phyloP scores from a whole-genome alignment of 2,329 filamentous ascomycete genomes.

The Lachnellula subtilissima region DNA sequence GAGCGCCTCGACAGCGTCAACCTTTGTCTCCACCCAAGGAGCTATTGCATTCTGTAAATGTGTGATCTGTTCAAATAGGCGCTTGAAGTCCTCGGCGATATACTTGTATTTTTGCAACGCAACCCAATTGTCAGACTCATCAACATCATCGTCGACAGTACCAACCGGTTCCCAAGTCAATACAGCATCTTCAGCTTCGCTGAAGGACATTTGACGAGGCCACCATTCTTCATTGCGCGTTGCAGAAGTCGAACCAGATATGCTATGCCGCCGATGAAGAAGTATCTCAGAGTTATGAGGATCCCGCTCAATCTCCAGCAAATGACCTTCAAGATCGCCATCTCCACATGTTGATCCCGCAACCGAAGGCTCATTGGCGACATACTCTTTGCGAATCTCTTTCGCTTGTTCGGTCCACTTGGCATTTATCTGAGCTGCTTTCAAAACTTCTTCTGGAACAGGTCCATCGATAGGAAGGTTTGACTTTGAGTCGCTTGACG shows the following conservation, averaged over 20 bases:
- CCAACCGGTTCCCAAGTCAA: constrained; percentile 59
- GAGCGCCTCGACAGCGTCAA: constrained; percentile 53
- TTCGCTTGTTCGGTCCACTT: constrained; percentile 34
- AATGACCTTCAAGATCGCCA: constrained; percentile 51
- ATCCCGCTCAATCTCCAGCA: constrained; percentile 45
- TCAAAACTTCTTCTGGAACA: constrained; percentile 13
- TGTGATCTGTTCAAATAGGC: constrained; percentile 49
- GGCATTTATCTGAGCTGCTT: constrained; percentile 19
- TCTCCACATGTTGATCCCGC: constrained; percentile 57
- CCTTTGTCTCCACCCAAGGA: constrained; percentile 57
- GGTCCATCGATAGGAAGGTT: constrained; percentile 5
- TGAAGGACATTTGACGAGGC: constrained; percentile 71
- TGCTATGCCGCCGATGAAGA: constrained; percentile 59
- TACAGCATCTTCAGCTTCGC: constrained; percentile 69
- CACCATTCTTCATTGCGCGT: constrained; percentile 54
- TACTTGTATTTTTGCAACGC: constrained; percentile 34
- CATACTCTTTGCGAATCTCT: constrained; percentile 40
- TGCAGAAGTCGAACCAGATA: constrained; percentile 35
- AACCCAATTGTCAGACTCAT: constrained; percentile 26
- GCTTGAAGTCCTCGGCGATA: constrained; percentile 49
- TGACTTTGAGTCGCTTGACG: constrained; percentile 3
- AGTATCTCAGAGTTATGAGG: constrained; percentile 41
- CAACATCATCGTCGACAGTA: constrained; percentile 36
- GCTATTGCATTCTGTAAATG: constrained; percentile 48
- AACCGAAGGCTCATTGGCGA: constrained; percentile 47